Base-by-base conservation (phyloP, 139 green algal genomes). In the Micromonas pusilla region DNA sequence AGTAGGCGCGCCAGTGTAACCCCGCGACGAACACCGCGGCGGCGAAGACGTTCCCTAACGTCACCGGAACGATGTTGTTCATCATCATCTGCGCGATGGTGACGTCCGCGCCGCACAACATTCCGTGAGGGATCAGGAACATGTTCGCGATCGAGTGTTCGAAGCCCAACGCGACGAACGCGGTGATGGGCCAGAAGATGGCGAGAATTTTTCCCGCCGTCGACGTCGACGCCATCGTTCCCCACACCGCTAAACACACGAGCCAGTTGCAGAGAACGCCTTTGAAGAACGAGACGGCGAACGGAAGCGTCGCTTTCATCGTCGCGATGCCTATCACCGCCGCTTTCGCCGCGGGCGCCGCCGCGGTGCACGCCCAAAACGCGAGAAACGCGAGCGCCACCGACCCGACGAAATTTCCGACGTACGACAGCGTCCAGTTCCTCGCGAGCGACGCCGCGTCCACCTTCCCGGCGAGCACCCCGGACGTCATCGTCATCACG, bases 21-120 rank as follows among this genome's bases (percentile, higher is more conserved):
- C 79, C 86, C n/a, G 85, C 91, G 21, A 95, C 86, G 72, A 87
- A 91, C 6, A 92, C 37, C 2, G 73, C 86, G n/a, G 88, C 91
- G 26, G 85, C 88, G 2, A 95, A 71, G 16, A 92, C 90, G 84
- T 97, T 97, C 33, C 93, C 92, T 26, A 97, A 78, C 0, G 92
- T 96, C 1, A 97, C 93, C 4, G 93, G 93, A 34, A 98, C 79
- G 63, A 97, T 83, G 83, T 96, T 97, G 65, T 80, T 80, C 20
- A 81, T 6, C 2, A 94, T 23, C 81, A 97, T 93, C n/a, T 91
- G 30, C 20, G 30, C 45, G 36, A 86, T 83, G 34, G 85, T 92
- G 31, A 97, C 83, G 52, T 84, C 63, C 3, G 91, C 89, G 53
- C 90, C 91, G 52, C 30, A 20, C 6, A 82, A 30, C 60, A 80